Base-by-base conservation (phyloP, 306 rosid species). In the Castanopsis chinensis region DNA sequence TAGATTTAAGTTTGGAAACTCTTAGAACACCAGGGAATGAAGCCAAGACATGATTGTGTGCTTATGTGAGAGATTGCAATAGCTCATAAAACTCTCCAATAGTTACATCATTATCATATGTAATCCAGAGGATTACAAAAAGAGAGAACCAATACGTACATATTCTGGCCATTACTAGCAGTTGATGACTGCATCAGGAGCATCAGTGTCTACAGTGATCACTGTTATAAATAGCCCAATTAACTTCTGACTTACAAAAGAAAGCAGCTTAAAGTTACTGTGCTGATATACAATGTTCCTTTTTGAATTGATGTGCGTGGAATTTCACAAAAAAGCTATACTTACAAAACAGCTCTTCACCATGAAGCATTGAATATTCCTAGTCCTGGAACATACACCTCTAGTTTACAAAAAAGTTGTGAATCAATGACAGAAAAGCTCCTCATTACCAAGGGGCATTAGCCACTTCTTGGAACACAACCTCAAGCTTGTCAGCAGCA, bases 371-470 rank as follows among this genome's bases (percentile, higher is more conserved):
- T 13, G 15, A 63, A 74, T 32, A 30, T 28, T 71, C 72, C 43
- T 25, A 14, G 69, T 56, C 49, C 53, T 14, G 32, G 58, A 37
- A 3, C 32, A 58, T 32, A 15, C 6, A 41, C 15, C 53, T 20
- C 10, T 21, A 23, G 54, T 33, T 9, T 4, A 54, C 56, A 32
- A 15, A 33, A 63, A 49, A 65, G 19, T 60, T 43, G 30, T 2
- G 12, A 14, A 19, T 17, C 58, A 20, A 19, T 58, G 25, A 9
- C 54, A 37, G 41, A 67, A 5, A 27, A 23, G 63, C 80, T 21
- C 23, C 43, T 43, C 75, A 63, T 81, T 80, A 84, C 93, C 93
- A 91, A 71, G 90, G 80, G 85, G 90, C 79, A 65, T 61, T 74
- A 8, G 86, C 88, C 55, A 87, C 53, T 71, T 85, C 86, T 76